A percentile compares a stretch with the other conserved stretches of the same genome.
phyloP scores from a whole-genome alignment of 495 filamentous ascomycete species.

The Penicillium longicatenatum region DNA sequence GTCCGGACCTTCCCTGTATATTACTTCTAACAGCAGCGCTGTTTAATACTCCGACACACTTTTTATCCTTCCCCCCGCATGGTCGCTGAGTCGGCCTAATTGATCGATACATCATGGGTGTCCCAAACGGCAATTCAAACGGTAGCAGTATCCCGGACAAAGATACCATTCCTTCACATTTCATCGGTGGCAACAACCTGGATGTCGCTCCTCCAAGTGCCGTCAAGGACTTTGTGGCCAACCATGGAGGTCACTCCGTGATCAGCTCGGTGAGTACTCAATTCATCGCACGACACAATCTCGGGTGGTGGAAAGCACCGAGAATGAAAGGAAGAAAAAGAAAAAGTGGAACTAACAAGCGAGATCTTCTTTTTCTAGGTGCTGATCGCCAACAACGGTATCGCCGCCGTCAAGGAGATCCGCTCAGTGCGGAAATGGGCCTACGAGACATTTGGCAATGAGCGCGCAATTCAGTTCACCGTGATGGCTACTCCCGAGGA shows the following conservation, averaged over 20 bases:
- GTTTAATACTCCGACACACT: conserved; percentile 16
- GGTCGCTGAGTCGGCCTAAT: conserved; percentile 16
- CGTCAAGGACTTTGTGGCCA: conserved; percentile 93
- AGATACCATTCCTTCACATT: conserved; percentile 84
- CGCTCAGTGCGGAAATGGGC: conserved; percentile 99
- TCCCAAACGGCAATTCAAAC: conserved; percentile 46
- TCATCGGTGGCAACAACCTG: conserved; percentile 91
- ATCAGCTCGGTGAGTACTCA: conserved; percentile 83
- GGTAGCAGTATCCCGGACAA: conserved; percentile 62
- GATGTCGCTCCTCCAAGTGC: conserved; percentile 72
- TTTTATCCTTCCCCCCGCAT: conserved; percentile 14
- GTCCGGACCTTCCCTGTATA: conserved; percentile 23
- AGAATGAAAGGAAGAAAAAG: background rate
- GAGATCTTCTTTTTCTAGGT: conserved; percentile 58
- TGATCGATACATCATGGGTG: conserved; percentile 39
- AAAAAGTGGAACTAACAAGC: background rate
- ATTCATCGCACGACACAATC: background rate
- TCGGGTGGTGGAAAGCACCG: background rate
- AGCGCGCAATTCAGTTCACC: conserved; percentile 97
- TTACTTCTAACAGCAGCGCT: conserved; percentile 24
- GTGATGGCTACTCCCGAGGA: conserved; percentile 99
- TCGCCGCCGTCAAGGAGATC: conserved; percentile 98
- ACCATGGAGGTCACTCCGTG: conserved; percentile 91
- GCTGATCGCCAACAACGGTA: conserved; percentile 99
- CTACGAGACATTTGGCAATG: conserved; percentile 98